A percentile compares a stretch with the other conserved stretches of the same genome.
Conservation (phyloP, 73 alveolate species). For the Uronychia setigera region DNA sequence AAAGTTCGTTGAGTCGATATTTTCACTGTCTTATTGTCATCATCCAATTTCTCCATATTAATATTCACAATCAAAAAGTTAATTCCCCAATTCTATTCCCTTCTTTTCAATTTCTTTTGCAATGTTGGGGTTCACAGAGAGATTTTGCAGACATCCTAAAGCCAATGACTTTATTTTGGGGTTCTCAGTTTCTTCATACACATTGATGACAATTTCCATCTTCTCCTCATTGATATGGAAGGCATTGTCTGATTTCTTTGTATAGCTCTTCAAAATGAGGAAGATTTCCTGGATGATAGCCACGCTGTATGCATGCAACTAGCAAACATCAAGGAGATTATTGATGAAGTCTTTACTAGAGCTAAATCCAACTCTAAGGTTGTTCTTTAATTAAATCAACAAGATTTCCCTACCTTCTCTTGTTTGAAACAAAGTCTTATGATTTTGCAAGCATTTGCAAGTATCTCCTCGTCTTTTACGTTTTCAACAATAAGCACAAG, state of each 20-base stretch:
- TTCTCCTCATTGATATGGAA: background rate
- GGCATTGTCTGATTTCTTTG: background rate
- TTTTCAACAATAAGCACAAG: constrained; percentile 10
- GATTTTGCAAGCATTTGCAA: constrained; percentile 55
- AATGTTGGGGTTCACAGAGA: too few relatives aligned
- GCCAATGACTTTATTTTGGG: background rate
- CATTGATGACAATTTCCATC: background rate
- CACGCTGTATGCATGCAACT: background rate
- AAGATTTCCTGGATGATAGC: background rate
- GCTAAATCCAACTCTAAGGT: background rate
- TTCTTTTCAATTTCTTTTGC: too few relatives aligned
- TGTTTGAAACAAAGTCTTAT: constrained; percentile 35
- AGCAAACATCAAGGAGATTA: background rate
- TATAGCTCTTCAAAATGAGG: background rate
- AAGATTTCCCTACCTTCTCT: too few relatives aligned
- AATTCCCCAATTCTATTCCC: too few relatives aligned
- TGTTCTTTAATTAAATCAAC: too few relatives aligned
- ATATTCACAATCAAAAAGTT: too few relatives aligned
- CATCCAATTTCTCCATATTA: too few relatives aligned
- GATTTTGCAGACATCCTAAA: constrained; percentile 20
- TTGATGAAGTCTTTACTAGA: background rate
- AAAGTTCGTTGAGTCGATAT: too few relatives aligned
- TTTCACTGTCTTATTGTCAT: too few relatives aligned
- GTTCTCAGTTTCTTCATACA: background rate
- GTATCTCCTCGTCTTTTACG: constrained; percentile 59